phyloP scores from a whole-genome alignment of 2,329 filamentous ascomycete species.

The Talaromyces sp. region DNA sequence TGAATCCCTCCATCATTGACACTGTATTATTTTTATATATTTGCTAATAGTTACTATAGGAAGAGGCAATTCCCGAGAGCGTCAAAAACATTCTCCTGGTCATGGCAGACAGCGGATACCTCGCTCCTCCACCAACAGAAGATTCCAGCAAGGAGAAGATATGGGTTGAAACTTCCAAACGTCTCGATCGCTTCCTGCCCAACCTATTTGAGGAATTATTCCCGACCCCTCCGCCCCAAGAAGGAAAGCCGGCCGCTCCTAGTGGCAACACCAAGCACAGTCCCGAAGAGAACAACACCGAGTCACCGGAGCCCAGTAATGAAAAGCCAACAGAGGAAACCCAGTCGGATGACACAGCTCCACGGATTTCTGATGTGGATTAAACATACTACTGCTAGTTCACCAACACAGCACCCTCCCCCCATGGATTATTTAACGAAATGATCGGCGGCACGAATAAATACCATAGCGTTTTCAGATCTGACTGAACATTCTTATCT shows the following conservation, averaged over 20 bases:
- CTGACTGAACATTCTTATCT: neutral
- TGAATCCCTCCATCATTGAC: slow-evolving; percentile 24
- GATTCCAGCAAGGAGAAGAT: slow-evolving; percentile 48
- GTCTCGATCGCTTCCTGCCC: slow-evolving; percentile 57
- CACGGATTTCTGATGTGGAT: neutral
- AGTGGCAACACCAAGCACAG: neutral
- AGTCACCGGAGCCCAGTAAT: neutral
- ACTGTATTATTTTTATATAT: slow-evolving; percentile 16
- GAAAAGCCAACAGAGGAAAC: slow-evolving; percentile 2
- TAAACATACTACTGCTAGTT: neutral
- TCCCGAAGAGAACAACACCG: neutral
- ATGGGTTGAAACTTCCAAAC: slow-evolving; percentile 58
- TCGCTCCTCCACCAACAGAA: slow-evolving; percentile 65
- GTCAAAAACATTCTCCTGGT: slow-evolving; percentile 94
- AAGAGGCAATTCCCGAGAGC: slow-evolving; percentile 91
- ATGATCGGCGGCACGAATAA: neutral
- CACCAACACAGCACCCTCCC: neutral
- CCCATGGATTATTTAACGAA: neutral
- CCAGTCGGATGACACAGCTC: neutral
- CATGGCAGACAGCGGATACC: slow-evolving; percentile 83
- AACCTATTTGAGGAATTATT: slow-evolving; percentile 56
- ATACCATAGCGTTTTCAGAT: neutral
- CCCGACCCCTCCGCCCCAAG: slow-evolving; percentile 27
- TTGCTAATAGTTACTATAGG: slow-evolving; percentile 44
- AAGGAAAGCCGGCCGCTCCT: neutral